These are phyloP conservation scores for Rhizoclosmatium globosum DNA, from an alignment of 192 early-diverging fungal genomes.

Conservation along the genomic window DNA sequence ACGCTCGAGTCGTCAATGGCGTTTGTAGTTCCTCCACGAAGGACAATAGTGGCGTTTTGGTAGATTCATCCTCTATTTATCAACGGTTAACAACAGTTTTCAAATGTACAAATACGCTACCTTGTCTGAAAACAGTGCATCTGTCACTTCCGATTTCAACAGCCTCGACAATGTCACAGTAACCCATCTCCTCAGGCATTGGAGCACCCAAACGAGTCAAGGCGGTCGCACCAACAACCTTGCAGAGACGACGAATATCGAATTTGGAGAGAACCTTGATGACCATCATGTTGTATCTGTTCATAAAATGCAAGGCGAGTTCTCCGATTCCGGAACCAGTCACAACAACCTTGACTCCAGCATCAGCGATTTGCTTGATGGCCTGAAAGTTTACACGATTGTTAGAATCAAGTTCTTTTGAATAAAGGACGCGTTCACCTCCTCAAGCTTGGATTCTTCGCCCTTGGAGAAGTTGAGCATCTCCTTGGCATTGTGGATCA, in stretches of 20 bases:
- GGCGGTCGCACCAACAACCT: slow-evolving; percentile 90
- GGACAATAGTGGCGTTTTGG: slow-evolving; percentile 92
- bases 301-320: slow-evolving; percentile 92
- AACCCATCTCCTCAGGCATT: slow-evolving; percentile 96
- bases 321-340: slow-evolving; percentile 91
- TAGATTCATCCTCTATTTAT: slow-evolving; percentile 72
- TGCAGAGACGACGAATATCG: slow-evolving; percentile 93
- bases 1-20: slow-evolving; percentile 96
- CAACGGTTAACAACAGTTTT: background rate
- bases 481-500: slow-evolving; percentile 94
- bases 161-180: slow-evolving; percentile 95
- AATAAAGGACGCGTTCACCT: slow-evolving; percentile 33
- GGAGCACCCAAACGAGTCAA: slow-evolving; percentile 92
- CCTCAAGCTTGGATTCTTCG: slow-evolving; percentile 92
- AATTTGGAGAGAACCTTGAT: slow-evolving; percentile 95
- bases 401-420: background rate
- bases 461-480: slow-evolving; percentile 97
- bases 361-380: slow-evolving; percentile 88
- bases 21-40: slow-evolving; percentile 96
- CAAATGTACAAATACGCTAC: slow-evolving; percentile 3
- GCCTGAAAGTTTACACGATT: slow-evolving; percentile 40
- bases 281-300: slow-evolving; percentile 89
- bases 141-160: slow-evolving; percentile 98
- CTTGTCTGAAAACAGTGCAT: slow-evolving; percentile 97
- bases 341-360: slow-evolving; percentile 92